phyloP scores from a whole-genome alignment of 2,329 filamentous ascomycete species.

The Xylariaceae sp. region DNA sequence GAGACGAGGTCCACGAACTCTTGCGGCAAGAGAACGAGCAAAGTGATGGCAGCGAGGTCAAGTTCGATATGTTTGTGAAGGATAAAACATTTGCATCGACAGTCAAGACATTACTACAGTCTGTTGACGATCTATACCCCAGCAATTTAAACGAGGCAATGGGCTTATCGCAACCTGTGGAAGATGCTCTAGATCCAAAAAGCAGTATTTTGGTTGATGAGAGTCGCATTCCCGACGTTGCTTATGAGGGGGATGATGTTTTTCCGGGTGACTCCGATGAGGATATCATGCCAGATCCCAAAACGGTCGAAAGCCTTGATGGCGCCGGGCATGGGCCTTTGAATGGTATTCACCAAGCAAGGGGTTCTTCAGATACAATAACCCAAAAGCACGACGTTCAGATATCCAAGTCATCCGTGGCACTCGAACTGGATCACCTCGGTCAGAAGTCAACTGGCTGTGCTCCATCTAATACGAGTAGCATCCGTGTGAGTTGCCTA shows the following conservation, averaged over 20 bases:
- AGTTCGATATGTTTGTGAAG: slow-evolving; percentile 64
- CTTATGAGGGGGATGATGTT: slow-evolving; percentile 44
- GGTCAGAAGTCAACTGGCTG: slow-evolving; percentile 1
- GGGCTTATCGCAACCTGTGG: slow-evolving; percentile 30
- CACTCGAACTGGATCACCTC: too few species aligned
- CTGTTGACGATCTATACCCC: slow-evolving; percentile 82
- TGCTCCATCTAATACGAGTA: slow-evolving; percentile 16
- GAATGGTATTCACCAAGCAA: too few species aligned
- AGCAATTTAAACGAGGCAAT: slow-evolving; percentile 53
- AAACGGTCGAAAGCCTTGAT: slow-evolving; percentile 2
- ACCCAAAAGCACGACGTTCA: too few species aligned
- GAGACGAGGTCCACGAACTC: slow-evolving; percentile 58
- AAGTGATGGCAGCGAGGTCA: slow-evolving; percentile 37
- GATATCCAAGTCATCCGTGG: background rate
- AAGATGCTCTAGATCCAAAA: slow-evolving; percentile 26
- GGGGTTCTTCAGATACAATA: too few species aligned
- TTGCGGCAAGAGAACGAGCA: slow-evolving; percentile 59
- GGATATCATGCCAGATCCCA: slow-evolving; percentile 25
- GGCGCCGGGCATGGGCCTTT: background rate
- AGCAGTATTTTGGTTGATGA: slow-evolving; percentile 63
- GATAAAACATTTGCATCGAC: slow-evolving; percentile 46
- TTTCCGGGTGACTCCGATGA: slow-evolving; percentile 52
- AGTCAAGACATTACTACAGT: slow-evolving; percentile 75
- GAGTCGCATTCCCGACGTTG: slow-evolving; percentile 42
- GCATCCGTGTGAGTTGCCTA: slow-evolving; percentile 40